Conservation (phyloP, 2,329 filamentous ascomycete genomes). For the Beauveria varroae region DNA sequence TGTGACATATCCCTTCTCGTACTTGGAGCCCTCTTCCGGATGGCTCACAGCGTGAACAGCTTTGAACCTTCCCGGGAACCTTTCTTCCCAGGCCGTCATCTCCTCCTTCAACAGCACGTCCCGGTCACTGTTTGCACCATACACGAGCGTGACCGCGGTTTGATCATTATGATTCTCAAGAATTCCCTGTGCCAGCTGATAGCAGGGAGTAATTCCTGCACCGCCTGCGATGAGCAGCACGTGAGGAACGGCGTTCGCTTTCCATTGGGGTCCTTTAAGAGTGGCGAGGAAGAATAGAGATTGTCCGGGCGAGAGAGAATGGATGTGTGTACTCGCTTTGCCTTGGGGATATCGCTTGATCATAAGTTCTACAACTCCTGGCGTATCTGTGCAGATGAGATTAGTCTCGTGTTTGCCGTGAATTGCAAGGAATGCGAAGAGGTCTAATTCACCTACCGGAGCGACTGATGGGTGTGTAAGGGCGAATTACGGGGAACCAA, state of each 20-base stretch:
- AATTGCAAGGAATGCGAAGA: no score
- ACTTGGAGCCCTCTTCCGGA: neutral
- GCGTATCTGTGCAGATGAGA: neutral
- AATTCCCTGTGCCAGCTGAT: constrained; percentile 55
- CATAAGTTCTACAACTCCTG: neutral
- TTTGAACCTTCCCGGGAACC: constrained; percentile 13
- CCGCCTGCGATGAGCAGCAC: constrained; percentile 64
- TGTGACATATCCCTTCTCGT: neutral
- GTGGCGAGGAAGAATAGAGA: neutral
- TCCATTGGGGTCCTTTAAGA: constrained; percentile 19
- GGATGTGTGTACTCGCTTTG: neutral
- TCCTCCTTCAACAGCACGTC: neutral
- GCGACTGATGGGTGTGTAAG: neutral
- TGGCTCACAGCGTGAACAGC: neutral
- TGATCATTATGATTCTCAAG: constrained; percentile 52
- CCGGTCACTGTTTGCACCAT: constrained; percentile 38
- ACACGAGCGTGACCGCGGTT: constrained; percentile 57
- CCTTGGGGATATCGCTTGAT: neutral
- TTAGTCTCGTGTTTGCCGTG: no score
- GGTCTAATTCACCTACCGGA: neutral
- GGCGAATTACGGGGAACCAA: neutral
- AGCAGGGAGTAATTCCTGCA: constrained; percentile 65
- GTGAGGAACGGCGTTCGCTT: constrained; percentile 38
- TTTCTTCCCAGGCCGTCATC: neutral
- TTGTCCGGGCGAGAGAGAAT: neutral